Evolutionary conservation across 2,329 filamentous ascomycete genomes (phyloP), one percentile per base, ranked within the genome.

Genomic region (Colletotrichum gloeosporioides): DNA sequence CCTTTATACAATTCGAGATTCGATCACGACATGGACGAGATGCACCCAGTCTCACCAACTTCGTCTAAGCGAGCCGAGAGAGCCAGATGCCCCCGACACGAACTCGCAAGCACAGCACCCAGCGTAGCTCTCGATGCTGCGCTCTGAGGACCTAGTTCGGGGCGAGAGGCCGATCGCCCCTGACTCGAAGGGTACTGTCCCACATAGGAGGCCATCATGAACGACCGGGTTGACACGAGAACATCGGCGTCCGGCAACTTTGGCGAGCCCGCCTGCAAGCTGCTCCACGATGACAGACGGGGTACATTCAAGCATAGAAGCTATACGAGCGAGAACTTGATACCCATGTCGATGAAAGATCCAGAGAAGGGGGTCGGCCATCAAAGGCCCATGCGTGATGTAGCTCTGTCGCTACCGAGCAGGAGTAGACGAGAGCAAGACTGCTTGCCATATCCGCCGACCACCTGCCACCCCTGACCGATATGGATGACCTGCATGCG

Each of bases 1-100:
- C 57, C 64, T 76, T 70, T 76, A 76, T 76, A 76, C 31, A 53
- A 61, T 27, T 65, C 27, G 55, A 75, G 63, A 25, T 73, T 59
- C n/a, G 32, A 44, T 44, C 34, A 69, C 36, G 49, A 22, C 31
- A 10, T 27, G 13, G 44, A 34, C 22, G 44, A 39, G 73, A 73
- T 62, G 36, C 25, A 53, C 55, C 13, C 29, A 32, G 59, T 62
- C 49, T 69, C 63, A 25, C 16, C 63, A 49, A 18, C 44, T 18
- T 44, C 29, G 16, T 44, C 44, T 67, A 18, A 53, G 36, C 69
- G 13, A 49, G 25, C 55, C 44, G 44, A 53, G n/a, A 64, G n/a
- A 18, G 31, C 22, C 12, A 57, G 18, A 8, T 69, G 32, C 49
- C 57, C n/a, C 32, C 18, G 22, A 25, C 55, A 36, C 39, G 29